Evolutionary conservation across 208 protist species (phyloP).

Genomic region (Tritrichomonas foetus): DNA sequence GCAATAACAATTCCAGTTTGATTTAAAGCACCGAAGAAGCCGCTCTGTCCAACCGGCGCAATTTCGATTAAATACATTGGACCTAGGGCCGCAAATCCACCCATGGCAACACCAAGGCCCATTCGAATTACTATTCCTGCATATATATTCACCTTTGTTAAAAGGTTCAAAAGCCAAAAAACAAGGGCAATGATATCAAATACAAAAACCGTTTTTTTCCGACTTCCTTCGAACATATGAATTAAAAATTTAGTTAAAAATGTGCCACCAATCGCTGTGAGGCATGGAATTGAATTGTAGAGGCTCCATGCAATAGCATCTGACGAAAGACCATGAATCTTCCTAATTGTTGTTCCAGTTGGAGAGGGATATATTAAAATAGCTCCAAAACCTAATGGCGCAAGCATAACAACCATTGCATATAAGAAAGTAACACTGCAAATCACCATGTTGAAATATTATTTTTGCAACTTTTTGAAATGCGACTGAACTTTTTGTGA

Average conservation of each 20-base stretch:
- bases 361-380: neutral
- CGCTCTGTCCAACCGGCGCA: neutral
- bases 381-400: neutral
- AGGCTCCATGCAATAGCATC: too few species aligned
- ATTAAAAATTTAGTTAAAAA: neutral
- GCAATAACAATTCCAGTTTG: neutral
- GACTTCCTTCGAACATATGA: neutral
- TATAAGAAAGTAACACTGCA: too few species aligned
- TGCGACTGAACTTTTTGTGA: too few species aligned
- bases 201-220: neutral
- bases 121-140: neutral
- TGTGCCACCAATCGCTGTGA: neutral
- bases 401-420: neutral
- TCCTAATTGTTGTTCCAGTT: neutral
- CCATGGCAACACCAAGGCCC: neutral
- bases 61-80: conserved; percentile 25
- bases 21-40: neutral
- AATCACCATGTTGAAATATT: too few species aligned
- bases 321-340: too few species aligned
- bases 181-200: neutral
- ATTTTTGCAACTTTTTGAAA: too few species aligned
- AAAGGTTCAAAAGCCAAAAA: neutral
- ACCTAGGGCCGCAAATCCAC: neutral
- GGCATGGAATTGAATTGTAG: neutral
- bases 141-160: neutral